Conservation (phyloP, 306 rosid genomes). For the Corylus avellana region DNA sequence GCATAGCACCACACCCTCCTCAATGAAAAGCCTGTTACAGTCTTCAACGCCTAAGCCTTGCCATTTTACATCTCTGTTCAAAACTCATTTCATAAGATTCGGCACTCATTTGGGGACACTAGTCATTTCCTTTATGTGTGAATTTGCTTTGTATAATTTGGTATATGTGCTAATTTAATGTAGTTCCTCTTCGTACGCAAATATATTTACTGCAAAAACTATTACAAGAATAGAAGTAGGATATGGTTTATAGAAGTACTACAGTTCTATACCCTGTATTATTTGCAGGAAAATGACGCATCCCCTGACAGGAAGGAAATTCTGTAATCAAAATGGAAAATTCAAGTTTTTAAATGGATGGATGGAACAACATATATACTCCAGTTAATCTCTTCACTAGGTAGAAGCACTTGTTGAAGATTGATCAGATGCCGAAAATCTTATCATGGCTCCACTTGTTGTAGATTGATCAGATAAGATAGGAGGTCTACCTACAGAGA, state of each 20-base stretch:
- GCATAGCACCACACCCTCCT: too few species aligned
- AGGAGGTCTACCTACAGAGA: constrained; percentile 4
- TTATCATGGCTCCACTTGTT: background rate
- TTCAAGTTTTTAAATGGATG: background rate
- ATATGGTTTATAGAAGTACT: background rate
- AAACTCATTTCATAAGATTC: too few species aligned
- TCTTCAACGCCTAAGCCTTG: too few species aligned
- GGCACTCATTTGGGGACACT: too few species aligned
- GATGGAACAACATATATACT: background rate
- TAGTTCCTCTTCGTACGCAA: background rate
- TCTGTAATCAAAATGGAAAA: background rate
- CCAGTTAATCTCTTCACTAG: background rate
- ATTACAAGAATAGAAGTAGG: background rate
- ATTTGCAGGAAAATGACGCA: background rate
- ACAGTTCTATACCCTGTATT: background rate
- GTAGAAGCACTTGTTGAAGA: background rate
- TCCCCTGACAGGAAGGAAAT: background rate
- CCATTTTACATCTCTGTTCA: too few species aligned
- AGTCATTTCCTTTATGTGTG: too few species aligned
- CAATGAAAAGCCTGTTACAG: too few species aligned
- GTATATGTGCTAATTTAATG: background rate
- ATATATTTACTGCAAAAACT: background rate
- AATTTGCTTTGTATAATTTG: too few species aligned
- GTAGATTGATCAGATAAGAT: background rate
- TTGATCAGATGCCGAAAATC: background rate